Base-by-base conservation (phyloP, 1,284 basidiomycete species). In the Violaceomyces palustris region DNA sequence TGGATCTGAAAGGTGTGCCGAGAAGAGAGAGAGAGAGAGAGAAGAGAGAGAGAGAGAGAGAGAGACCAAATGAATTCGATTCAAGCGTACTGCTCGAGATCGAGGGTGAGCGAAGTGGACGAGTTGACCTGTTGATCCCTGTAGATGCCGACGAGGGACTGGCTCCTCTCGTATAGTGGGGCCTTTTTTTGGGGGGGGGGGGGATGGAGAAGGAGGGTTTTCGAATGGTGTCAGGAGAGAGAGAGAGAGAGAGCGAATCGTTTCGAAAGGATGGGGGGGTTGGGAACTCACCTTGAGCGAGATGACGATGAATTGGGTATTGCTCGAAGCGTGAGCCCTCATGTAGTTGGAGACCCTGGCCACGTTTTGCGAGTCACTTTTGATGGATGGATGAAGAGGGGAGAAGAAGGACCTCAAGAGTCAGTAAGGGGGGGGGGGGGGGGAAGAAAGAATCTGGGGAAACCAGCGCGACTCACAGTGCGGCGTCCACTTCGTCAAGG, bases 251-350 rank as follows among this genome's bases (percentile, higher is more conserved):
- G n/a, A n/a, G n/a, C n/a, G n/a, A n/a, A n/a, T n/a, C n/a, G n/a
- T n/a, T n/a, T n/a, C n/a, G n/a, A n/a, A n/a, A n/a, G n/a, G n/a
- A n/a, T n/a, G n/a, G n/a, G n/a, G n/a, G n/a, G n/a, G n/a, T n/a
- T n/a, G 15, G 19, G 33, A n/a, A n/a, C 27, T 47, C 10, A 51
- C 61, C 60, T 93, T 97, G 72, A 97, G 78, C 70, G 89, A 92
- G 76, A 98, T 98, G 53, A 97, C 93, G 53, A 98, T 84, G 74
- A 97, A 97, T 73, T 96, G 92, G 79, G 96, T 92, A 4, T 77
- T 74, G 31, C 83, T 81, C 49, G 61, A 64, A 4, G 70, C 70
- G 35, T 69, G 65, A 35, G 61, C 47, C 2, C 69, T 50, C 35
- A 73, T 69, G 44, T 73, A 73, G 42, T 67, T 58, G 41, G 61